Evolutionary conservation across 2,329 filamentous ascomycete species (phyloP), one percentile per base, ranked within the genome.

Genomic region (Cytospora piceae): DNA sequence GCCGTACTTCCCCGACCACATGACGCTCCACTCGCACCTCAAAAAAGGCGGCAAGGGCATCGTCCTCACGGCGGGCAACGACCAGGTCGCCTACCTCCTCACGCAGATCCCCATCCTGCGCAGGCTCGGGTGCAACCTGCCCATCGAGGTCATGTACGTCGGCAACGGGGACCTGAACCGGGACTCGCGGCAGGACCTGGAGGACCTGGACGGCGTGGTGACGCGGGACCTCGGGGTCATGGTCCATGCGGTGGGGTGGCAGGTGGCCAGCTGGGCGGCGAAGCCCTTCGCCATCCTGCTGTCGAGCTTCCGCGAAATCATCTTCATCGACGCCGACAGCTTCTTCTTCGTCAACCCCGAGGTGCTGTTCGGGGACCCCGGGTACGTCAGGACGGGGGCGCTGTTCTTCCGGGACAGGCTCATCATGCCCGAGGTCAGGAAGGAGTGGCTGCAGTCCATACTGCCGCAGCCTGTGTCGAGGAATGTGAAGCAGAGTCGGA

Each of bases 241-340:
- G 78, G 75, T 82, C 11, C 74, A 78, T 46, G 79, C 81, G 46
- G 71, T 74, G 27, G 79, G 79, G 24, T 82, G 80, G 80, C 74
- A 73, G 39, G 70, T 82, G 49, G 75, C 74, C 12, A 80, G 80
- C 6, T 82, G 79, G 79, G 80, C 80, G 0, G 78, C 76, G 27
- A 82, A 82, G 67, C 79, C 80, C 0, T 82, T 79, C 55, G 80
- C 80, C 1, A 80, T 81, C 31, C 71, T 82, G 6, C 70, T 81
- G 65, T 81, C 79, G 2, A 80, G 77, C 34, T 82, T 82, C 71
- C 78, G 79, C 6, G 79, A 82, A 69, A 77, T 76, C 61, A 79
- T 82, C 51, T 79, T 82, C 67, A 79, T 82, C 66, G 80, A 82
- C 64, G 80, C 80, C 0, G 80, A 82, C 65, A 75, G 76, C 8